Evolutionary conservation across 192 early-diverging fungal species (phyloP).

Genomic region (Thamnidium elegans): DNA sequence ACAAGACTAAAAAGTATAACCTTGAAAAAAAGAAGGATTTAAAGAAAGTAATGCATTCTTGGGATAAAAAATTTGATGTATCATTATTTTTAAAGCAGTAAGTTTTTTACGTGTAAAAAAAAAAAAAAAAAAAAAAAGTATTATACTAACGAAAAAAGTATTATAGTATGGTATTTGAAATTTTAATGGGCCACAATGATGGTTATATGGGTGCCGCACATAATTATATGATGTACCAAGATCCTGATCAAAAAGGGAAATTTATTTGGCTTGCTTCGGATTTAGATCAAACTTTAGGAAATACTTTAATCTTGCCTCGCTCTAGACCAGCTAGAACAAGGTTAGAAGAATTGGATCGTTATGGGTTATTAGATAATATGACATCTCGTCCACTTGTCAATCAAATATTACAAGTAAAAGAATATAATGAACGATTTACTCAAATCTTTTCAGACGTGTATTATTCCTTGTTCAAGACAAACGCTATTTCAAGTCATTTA

Average conservation of each 20-base stretch:
- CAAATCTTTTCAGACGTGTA: slow-evolving; percentile 32
- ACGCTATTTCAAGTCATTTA: slow-evolving; percentile 22
- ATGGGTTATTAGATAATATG: not conserved
- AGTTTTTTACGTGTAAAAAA: too few species aligned
- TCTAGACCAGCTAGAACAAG: not conserved
- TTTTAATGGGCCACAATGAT: slow-evolving; percentile 34
- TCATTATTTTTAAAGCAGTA: slow-evolving; percentile 26
- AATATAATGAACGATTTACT: slow-evolving; percentile 33
- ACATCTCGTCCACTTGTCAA: slow-evolving; percentile 25
- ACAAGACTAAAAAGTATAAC: not conserved
- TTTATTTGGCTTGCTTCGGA: slow-evolving; percentile 38
- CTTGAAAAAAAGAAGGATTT: not conserved
- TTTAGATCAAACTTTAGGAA: slow-evolving; percentile 40
- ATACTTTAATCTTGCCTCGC: slow-evolving; percentile 4
- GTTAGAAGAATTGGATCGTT: slow-evolving; percentile 6
- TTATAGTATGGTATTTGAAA: slow-evolving; percentile 34
- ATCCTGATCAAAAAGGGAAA: slow-evolving; percentile 28
- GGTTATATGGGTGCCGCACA: slow-evolving; percentile 34
- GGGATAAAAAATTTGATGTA: slow-evolving; percentile 21
- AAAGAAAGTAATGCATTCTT: not conserved
- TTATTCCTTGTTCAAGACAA: slow-evolving; percentile 27
- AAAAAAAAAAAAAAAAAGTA: too few species aligned
- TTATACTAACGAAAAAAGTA: not conserved
- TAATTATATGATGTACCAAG: slow-evolving; percentile 43
- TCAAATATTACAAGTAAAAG: slow-evolving; percentile 31